phyloP scores from a whole-genome alignment of 768 basidiomycete species.

The Cantharellus cinnabarinus region DNA sequence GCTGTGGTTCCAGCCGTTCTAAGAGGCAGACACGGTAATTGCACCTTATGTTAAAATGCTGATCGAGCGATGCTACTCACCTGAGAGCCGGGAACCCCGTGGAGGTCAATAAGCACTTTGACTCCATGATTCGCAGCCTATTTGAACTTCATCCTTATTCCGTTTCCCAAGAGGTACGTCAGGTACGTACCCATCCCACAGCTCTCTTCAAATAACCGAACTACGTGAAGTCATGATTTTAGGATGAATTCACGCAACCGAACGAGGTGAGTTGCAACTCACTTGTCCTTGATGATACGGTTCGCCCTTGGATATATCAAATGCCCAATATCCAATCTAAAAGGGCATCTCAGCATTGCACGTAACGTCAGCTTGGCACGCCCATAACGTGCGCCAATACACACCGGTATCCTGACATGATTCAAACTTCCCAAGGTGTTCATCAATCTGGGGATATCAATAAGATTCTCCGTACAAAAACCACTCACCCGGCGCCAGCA shows the following conservation, averaged over 20 bases:
- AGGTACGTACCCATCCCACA: constrained; percentile 14
- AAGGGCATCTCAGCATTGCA: not conserved
- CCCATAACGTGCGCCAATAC: not conserved
- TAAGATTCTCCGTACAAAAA: not conserved
- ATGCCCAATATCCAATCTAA: constrained; percentile 77
- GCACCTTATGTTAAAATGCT: not conserved
- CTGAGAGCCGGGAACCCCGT: constrained; percentile 70
- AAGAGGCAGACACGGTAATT: not conserved
- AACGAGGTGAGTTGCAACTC: constrained; percentile 3
- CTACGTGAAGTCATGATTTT: not conserved
- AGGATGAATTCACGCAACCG: not conserved
- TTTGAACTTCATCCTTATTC: too few relatives aligned
- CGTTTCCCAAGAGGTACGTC: too few relatives aligned
- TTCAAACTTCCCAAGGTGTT: not conserved
- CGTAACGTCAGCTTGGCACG: too few relatives aligned
- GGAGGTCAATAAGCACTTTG: constrained; percentile 67
- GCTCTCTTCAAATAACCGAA: constrained; percentile 12
- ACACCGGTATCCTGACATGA: constrained; percentile 29
- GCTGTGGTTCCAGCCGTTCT: constrained; percentile 55
- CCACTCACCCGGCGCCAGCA: constrained; percentile 28
- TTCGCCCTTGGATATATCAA: constrained; percentile 55
- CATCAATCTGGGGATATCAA: not conserved
- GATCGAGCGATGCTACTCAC: not conserved
- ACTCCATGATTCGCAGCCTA: constrained; percentile 58
- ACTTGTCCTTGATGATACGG: constrained; percentile 30